These are phyloP conservation scores for Metschnikowia drakensbergensis DNA, from an alignment of 805 yeast genomes.

Conservation along the genomic window DNA sequence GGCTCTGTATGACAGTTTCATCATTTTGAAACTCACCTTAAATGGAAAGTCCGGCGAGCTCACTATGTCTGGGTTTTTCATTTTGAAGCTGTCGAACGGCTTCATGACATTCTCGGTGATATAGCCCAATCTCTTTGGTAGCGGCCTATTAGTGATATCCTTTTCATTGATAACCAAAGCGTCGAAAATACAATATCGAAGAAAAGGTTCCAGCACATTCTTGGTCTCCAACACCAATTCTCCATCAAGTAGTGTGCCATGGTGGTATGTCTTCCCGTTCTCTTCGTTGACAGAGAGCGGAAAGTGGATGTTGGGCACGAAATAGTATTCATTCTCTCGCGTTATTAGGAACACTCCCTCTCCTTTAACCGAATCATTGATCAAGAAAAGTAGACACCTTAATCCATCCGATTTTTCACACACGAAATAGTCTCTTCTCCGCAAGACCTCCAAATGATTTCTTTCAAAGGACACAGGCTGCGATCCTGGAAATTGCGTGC, in stretches of 20 bases:
- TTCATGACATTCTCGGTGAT: constrained; percentile 74
- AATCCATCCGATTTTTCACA: constrained; percentile 97
- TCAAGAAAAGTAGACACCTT: constrained; percentile 69
- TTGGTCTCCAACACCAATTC: constrained; percentile 78
- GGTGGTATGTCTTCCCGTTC: constrained; percentile 60
- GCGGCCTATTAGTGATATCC: constrained; percentile 61
- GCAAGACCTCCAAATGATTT: constrained; percentile 60
- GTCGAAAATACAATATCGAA: constrained; percentile 85
- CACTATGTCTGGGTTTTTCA: constrained; percentile 67
- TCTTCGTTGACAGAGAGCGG: constrained; percentile 49
- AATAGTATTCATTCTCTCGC: constrained; percentile 80
- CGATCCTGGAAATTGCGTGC: constrained; percentile 78
- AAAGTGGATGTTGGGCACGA: constrained; percentile 80
- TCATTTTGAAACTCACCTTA: constrained; percentile 78
- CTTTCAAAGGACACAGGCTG: constrained; percentile 92
- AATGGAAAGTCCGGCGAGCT: constrained; percentile 67
- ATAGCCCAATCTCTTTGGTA: constrained; percentile 83
- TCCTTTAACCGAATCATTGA: constrained; percentile 66
- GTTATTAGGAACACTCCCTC: constrained; percentile 90
- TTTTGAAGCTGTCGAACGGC: constrained; percentile 74
- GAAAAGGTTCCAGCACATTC: constrained; percentile 47
- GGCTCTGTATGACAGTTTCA: constrained; percentile 80
- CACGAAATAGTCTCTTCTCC: constrained; percentile 77
- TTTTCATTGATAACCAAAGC: constrained; percentile 81
- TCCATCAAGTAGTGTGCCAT: constrained; percentile 90